Conservation (phyloP, 805 yeast genomes). For the Saccharomyces kudriavzevii region DNA sequence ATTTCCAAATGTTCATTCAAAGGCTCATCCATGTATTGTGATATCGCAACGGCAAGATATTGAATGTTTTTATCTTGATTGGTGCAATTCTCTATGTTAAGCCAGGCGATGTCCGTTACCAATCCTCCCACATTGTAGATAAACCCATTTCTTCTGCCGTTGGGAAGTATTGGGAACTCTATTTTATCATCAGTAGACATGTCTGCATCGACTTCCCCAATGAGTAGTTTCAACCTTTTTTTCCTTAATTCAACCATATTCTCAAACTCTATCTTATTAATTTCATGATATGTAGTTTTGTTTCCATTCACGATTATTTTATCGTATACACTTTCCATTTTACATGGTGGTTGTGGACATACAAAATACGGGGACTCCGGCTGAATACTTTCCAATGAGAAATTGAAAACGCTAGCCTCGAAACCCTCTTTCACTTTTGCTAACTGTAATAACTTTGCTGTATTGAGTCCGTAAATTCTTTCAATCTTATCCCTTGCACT, state of each 20-base stretch:
- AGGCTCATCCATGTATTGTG: slow-evolving; percentile 31
- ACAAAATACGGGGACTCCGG: slow-evolving; percentile 17
- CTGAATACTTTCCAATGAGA: slow-evolving; percentile 30
- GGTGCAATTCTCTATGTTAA: slow-evolving; percentile 25
- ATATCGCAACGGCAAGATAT: slow-evolving; percentile 44
- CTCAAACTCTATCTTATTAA: slow-evolving; percentile 20
- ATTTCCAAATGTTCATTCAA: slow-evolving; percentile 23
- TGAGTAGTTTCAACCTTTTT: slow-evolving; percentile 10
- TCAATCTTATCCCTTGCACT: slow-evolving; percentile 37
- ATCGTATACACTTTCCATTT: slow-evolving; percentile 2
- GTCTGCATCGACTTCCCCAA: slow-evolving; percentile 15
- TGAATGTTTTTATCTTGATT: slow-evolving; percentile 16
- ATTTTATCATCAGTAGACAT: slow-evolving; percentile 14
- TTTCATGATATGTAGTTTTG: slow-evolving; percentile 7
- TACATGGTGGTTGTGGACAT: slow-evolving; percentile 13
- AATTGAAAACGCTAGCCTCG: slow-evolving; percentile 40
- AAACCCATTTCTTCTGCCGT: slow-evolving; percentile 32
- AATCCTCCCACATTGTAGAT: slow-evolving; percentile 44
- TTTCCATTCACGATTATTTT: slow-evolving; percentile 2
- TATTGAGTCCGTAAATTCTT: slow-evolving; percentile 45
- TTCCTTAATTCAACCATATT: slow-evolving; percentile 20
- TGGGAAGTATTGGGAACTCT: slow-evolving; percentile 24
- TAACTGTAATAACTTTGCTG: slow-evolving; percentile 34
- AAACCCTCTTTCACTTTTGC: slow-evolving; percentile 42
- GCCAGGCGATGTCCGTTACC: slow-evolving; percentile 49